Evolutionary conservation across 2,329 filamentous ascomycete species (phyloP).

Genomic region (Pezicula rhizophila): DNA sequence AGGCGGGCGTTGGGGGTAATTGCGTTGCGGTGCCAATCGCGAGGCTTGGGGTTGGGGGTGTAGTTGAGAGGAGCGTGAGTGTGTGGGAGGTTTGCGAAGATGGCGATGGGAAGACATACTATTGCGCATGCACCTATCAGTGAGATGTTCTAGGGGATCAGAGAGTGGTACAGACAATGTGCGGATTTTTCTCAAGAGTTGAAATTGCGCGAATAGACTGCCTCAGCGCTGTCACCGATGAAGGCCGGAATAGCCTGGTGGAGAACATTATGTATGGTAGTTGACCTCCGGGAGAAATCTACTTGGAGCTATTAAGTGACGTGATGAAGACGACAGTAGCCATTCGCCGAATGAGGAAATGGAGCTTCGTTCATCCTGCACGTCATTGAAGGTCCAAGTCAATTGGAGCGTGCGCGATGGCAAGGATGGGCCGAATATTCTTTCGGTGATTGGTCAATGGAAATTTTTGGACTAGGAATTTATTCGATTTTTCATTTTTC

Average conservation of each 20-base stretch:
- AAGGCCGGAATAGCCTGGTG: not conserved
- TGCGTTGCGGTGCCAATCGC: constrained; percentile 53
- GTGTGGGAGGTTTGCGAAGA: constrained; percentile 41
- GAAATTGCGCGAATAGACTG: constrained; percentile 10
- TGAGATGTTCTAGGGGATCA: not conserved
- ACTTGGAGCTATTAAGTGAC: no score
- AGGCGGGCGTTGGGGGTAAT: constrained; percentile 54
- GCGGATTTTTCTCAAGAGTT: constrained; percentile 24
- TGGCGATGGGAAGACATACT: constrained; percentile 54
- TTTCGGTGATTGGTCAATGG: no score
- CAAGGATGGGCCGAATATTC: no score
- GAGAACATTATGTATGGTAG: not conserved
- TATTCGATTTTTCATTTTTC: no score
- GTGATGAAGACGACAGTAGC: no score
- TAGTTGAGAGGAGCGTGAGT: constrained; percentile 53
- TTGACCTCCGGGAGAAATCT: no score
- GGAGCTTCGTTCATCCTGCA: no score
- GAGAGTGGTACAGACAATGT: constrained; percentile 12
- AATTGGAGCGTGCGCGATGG: no score
- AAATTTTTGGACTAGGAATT: no score
- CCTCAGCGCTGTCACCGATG: not conserved
- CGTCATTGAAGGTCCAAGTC: no score
- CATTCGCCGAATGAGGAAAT: no score
- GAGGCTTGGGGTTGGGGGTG: constrained; percentile 46
- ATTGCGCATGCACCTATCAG: not conserved